Conservation (phyloP, 73 alveolate genomes). For the Symbiodinium pilosum region DNA sequence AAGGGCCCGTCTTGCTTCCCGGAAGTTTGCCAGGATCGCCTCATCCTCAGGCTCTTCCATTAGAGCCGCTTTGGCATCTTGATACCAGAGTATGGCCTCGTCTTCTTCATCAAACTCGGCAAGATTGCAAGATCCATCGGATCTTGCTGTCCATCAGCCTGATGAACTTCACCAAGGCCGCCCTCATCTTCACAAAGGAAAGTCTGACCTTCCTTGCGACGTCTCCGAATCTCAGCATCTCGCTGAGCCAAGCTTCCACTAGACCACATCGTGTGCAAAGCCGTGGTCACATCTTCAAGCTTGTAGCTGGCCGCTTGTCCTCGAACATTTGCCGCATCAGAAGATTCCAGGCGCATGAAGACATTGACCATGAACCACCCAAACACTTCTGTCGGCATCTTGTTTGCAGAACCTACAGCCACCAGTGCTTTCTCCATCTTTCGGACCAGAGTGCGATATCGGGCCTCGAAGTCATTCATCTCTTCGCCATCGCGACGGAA, state of each 20-base stretch:
- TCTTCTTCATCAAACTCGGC: neutral
- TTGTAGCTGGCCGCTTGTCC: neutral
- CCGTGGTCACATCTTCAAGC: neutral
- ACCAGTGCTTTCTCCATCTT: slow-evolving; percentile 21
- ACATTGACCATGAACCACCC: slow-evolving; percentile 32
- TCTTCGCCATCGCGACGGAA: slow-evolving; percentile 28
- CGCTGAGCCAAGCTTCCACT: neutral
- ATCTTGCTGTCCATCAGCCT: neutral
- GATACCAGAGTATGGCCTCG: neutral
- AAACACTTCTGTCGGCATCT: slow-evolving; percentile 8
- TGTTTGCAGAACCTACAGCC: neutral
- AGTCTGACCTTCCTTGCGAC: neutral
- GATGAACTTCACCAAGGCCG: neutral
- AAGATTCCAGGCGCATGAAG: slow-evolving; percentile 29
- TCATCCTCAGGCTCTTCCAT: neutral
- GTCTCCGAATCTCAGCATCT: neutral
- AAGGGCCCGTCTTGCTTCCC: slow-evolving; percentile 4
- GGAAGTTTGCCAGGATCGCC: slow-evolving; percentile 5
- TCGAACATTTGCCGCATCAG: slow-evolving; percentile 29
- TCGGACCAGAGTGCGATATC: neutral
- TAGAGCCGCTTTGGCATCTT: neutral
- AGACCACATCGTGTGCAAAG: slow-evolving; percentile 16
- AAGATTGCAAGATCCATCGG: neutral
- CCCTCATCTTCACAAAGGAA: neutral
- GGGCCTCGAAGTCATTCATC: neutral